Evolutionary conservation across 768 basidiomycete species (phyloP), one percentile per base, ranked within the genome.

Genomic region (Kwoniella dejecticola): DNA sequence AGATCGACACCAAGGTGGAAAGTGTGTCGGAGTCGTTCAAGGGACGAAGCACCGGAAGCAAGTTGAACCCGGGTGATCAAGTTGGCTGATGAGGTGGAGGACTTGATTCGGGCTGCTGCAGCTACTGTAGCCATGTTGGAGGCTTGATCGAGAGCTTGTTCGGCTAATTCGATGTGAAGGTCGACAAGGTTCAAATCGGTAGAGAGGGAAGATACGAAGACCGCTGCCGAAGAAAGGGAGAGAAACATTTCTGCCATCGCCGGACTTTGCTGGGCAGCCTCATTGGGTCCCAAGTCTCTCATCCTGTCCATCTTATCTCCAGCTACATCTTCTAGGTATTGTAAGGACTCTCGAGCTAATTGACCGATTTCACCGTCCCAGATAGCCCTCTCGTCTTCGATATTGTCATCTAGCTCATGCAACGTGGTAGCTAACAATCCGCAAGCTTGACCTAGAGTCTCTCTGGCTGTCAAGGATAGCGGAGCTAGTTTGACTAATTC

Each of bases 121-220:
- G 72, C 68, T 5, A 72, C 67, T 1, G 72, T 68, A 0, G 73
- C 71, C 76, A 77, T 76, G 58, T 73, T 72, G 26, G 70, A 69
- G 7, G 76, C 76, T 63, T 76, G 76, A 44, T 77, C 76, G 7
- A 77, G 65, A 19, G 76, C 76, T 46, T 76, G 70, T 46, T 75
- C 76, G 40, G 74, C 68, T 0, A 77, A 61, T 48, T 72, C 76
- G 58, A 72, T 61, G 40, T 76, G 70, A 0, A 64, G 40, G n/a
- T 77, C 72, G 26, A 76, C 71, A 2, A 63, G 48, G 21, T 55
- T 40, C 12, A 71, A 45, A 30, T 74, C 74, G 13, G 41, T 42
- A 2, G 74, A 66, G 21, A 75, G 54, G 21, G 63, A 56, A 7
- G 70, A 70, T 27, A 77, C 74, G 40, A 64, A 55, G 45, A 74